Conservation (phyloP, 257 asterid genomes). For the Lycium barbarum region DNA sequence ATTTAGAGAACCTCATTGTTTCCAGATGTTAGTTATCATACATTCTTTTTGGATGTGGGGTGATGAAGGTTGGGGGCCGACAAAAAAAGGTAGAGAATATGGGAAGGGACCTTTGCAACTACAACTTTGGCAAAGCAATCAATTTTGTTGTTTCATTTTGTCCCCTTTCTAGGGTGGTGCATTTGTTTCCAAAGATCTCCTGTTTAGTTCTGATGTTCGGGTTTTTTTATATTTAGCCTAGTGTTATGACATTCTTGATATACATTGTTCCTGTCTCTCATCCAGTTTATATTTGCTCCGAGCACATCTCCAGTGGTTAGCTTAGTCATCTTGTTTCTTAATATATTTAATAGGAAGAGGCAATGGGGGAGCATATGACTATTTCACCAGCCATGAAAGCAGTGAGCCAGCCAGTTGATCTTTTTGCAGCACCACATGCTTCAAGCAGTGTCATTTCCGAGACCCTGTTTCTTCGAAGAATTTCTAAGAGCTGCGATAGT, state of each 20-base stretch:
- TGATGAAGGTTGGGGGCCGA: background rate
- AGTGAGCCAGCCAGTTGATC: conserved; percentile 34
- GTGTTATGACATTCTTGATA: background rate
- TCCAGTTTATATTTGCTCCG: conserved; percentile 7
- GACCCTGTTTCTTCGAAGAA: background rate
- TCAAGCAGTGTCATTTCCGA: conserved; percentile 20
- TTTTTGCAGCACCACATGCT: conserved; percentile 24
- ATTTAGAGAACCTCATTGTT: background rate
- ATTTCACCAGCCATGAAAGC: conserved; percentile 27
- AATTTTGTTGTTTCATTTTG: background rate
- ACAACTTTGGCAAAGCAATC: background rate
- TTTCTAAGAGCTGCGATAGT: conserved; percentile 22
- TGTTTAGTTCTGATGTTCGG: background rate
- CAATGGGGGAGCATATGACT: conserved; percentile 36
- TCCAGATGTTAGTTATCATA: conserved; percentile 13
- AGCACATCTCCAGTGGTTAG: background rate
- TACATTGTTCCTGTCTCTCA: background rate
- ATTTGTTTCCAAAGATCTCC: background rate
- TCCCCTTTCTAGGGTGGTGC: background rate
- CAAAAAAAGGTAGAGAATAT: background rate
- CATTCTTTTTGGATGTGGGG: conserved; percentile 20
- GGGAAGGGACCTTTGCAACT: background rate
- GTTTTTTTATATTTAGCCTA: background rate
- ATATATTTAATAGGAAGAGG: conserved; percentile 48
- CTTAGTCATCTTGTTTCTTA: conserved; percentile 11